Evolutionary conservation across 2,329 filamentous ascomycete species (phyloP).

Genomic region (Nemania sp.): DNA sequence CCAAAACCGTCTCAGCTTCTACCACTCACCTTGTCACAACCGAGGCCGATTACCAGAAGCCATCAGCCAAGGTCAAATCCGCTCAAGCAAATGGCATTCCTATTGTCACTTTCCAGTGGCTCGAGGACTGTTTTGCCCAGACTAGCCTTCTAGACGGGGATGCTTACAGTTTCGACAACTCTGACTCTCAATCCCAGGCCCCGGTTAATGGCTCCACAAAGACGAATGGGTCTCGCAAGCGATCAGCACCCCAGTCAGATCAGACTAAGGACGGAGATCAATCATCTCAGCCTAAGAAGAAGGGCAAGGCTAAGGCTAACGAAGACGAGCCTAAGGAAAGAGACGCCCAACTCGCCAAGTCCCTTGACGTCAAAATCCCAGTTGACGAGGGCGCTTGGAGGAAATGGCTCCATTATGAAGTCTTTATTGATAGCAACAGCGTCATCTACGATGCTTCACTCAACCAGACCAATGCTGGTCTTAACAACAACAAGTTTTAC

Average conservation of each 20-base stretch:
- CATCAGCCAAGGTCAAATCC: conserved; percentile 64
- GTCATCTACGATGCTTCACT: conserved; percentile 83
- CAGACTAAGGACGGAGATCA: conserved; percentile 42
- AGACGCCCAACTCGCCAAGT: conserved; percentile 60
- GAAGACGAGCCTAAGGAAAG: conserved; percentile 37
- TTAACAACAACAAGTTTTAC: conserved; percentile 89
- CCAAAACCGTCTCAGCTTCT: conserved; percentile 60
- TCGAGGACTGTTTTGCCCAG: conserved; percentile 64
- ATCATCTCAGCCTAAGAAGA: conserved; percentile 48
- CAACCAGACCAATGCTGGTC: conserved; percentile 78
- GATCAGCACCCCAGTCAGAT: conserved; percentile 37
- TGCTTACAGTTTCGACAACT: conserved; percentile 46
- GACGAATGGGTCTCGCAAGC: conserved; percentile 43
- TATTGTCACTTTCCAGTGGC: conserved; percentile 72
- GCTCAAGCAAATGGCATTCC: conserved; percentile 61
- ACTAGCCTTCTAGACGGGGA: conserved; percentile 55
- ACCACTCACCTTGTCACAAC: conserved; percentile 71
- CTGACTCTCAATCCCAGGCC: conserved; percentile 34
- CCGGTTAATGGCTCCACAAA: conserved; percentile 25
- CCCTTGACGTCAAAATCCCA: conserved; percentile 60
- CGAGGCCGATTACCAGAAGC: conserved; percentile 62
- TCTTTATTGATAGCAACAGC: conserved; percentile 74
- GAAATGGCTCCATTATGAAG: conserved; percentile 56
- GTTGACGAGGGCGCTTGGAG: conserved; percentile 60
- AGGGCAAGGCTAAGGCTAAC: conserved; percentile 52